Percentiles rank a stretch among this genome's conserved stretches.
Conservation (phyloP, 306 rosid genomes). For the Aeschynomene evenia region DNA sequence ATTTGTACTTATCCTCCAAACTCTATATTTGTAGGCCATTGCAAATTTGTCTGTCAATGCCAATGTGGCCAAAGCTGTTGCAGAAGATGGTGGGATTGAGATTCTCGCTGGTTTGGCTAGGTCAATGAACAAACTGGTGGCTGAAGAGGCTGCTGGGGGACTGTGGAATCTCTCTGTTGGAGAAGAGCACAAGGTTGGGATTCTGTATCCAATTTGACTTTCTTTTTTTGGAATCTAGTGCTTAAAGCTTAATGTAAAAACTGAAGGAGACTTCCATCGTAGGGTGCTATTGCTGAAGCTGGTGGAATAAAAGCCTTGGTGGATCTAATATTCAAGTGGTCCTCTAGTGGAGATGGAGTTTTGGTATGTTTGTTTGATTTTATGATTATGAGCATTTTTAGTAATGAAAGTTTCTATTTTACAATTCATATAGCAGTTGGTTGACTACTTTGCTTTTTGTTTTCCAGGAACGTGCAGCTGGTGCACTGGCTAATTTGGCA, state of each 20-base stretch:
- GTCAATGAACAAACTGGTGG: constrained; percentile 96
- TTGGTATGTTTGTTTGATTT: constrained; percentile 61
- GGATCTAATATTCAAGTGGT: constrained; percentile 98
- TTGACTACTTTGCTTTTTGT: constrained; percentile 18
- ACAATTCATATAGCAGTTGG: constrained; percentile 9
- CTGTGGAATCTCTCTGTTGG: constrained; percentile 99
- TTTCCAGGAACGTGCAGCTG: constrained; percentile 98
- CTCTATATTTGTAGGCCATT: constrained; percentile 64
- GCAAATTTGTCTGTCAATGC: constrained; percentile 98
- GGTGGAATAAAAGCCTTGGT: constrained; percentile 98
- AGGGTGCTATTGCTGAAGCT: constrained; percentile 98
- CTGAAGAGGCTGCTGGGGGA: constrained; percentile 99
- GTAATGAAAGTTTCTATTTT: constrained; percentile 24
- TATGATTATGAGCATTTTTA: constrained; percentile 19
- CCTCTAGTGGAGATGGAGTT: constrained; percentile 94
- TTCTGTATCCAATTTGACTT: constrained; percentile 21
- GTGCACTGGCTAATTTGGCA: constrained; percentile 99
- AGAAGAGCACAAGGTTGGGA: constrained; percentile 93
- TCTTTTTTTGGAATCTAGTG: constrained; percentile 24
- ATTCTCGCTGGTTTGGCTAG: constrained; percentile 97
- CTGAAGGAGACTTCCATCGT: constrained; percentile 32
- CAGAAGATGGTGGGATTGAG: constrained; percentile 95
- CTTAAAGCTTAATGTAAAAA: constrained; percentile 23
- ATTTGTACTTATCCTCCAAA: constrained; percentile 16
- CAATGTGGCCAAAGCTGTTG: constrained; percentile 96